These are phyloP conservation scores for Bruguiera parviflora DNA, from an alignment of 345 rosid genomes.

Conservation along the genomic window DNA sequence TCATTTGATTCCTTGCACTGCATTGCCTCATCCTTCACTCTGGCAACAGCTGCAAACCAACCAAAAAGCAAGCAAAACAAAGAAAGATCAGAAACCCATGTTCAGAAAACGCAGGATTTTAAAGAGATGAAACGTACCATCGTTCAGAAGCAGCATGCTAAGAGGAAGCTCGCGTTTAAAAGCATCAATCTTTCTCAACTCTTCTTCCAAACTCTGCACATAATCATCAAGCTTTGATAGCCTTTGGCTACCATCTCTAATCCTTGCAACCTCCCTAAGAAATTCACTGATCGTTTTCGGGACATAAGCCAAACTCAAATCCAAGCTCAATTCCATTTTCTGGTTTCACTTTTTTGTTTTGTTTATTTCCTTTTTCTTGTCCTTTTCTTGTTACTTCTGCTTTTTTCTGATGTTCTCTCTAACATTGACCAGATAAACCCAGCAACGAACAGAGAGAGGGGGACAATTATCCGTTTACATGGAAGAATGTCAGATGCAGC, in stretches of 20 bases:
- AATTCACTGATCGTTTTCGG: conserved; percentile 49
- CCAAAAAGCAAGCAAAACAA: not conserved
- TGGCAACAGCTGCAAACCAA: conserved; percentile 46
- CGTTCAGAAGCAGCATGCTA: conserved; percentile 62
- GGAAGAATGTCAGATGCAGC: conserved; percentile 32
- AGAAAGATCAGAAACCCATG: conserved; percentile 4
- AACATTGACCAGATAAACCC: conserved; percentile 28
- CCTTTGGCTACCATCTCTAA: conserved; percentile 34
- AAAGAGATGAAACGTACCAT: conserved; percentile 35
- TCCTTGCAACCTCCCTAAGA: conserved; percentile 42
- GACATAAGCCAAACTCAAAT: conserved; percentile 46
- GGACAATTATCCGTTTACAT: conserved; percentile 8
- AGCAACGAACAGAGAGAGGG: conserved; percentile 16
- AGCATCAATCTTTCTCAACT: conserved; percentile 62
- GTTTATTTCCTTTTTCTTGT: not conserved
- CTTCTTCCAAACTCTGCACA: conserved; percentile 54
- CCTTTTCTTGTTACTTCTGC: not conserved
- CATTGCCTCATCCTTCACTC: conserved; percentile 52
- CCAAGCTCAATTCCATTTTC: conserved; percentile 61
- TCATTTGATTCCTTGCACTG: conserved; percentile 27
- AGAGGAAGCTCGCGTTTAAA: conserved; percentile 79
- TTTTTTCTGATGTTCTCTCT: not conserved
- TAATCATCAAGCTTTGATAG: conserved; percentile 46
- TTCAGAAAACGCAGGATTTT: not conserved
- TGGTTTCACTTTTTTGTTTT: not conserved